phyloP scores from a whole-genome alignment of 495 filamentous ascomycete genomes.

The Penicillium herquei region DNA sequence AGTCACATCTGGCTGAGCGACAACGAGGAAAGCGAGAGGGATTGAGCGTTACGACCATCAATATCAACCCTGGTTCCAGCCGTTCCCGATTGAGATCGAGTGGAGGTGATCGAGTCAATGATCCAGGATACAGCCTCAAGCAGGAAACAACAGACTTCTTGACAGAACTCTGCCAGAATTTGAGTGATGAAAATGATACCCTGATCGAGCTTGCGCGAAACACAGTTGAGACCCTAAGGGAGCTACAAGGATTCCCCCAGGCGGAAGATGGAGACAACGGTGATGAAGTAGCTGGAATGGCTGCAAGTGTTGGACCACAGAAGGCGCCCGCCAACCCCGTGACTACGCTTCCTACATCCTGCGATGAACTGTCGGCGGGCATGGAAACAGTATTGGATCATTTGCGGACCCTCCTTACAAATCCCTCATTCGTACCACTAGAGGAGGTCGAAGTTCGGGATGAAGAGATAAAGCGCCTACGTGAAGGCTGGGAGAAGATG shows the following conservation, averaged over 20 bases:
- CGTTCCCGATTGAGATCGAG: slow-evolving; percentile 23
- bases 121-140: slow-evolving; percentile 68
- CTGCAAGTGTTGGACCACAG: slow-evolving; percentile 33
- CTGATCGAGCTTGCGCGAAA: slow-evolving; percentile 70
- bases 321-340: slow-evolving; percentile 32
- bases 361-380: slow-evolving; percentile 69
- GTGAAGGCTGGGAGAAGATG: slow-evolving; percentile 87
- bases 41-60: slow-evolving; percentile 49
- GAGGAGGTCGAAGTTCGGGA: slow-evolving; percentile 90
- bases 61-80: slow-evolving; percentile 43
- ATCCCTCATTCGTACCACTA: slow-evolving; percentile 94
- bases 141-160: slow-evolving; percentile 91
- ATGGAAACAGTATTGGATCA: slow-evolving; percentile 75
- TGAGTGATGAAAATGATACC: slow-evolving; percentile 93
- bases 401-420: slow-evolving; percentile 78
- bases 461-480: slow-evolving; percentile 78
- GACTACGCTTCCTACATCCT: slow-evolving; percentile 54
- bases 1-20: slow-evolving; percentile 70
- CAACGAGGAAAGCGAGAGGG: slow-evolving; percentile 51
- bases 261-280: slow-evolving; percentile 30
- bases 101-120: slow-evolving; percentile 49
- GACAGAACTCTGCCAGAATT: slow-evolving; percentile 78
- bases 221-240: slow-evolving; percentile 68
- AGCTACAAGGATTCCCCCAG: slow-evolving; percentile 73
- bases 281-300: slow-evolving; percentile 36